Evolutionary conservation across 768 basidiomycete genomes (phyloP), one percentile per base, ranked within the genome.

Genomic region (Termitomyces sp.): DNA sequence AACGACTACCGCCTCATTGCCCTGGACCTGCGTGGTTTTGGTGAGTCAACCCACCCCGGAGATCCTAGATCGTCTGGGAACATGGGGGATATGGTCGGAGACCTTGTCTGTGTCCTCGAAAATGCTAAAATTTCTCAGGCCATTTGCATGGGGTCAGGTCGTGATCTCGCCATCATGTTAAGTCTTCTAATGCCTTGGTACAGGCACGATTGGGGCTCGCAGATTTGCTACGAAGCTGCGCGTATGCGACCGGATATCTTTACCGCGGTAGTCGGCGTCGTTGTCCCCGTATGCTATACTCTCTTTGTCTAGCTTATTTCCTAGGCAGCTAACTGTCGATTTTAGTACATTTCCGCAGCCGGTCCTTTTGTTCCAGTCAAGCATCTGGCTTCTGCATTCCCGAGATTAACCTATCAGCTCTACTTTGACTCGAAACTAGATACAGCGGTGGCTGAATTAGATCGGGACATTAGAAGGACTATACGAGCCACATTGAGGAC

Each of bases 161-260:
- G 22, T 10, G 18, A 35, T 10, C 24, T 46, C 48, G 55, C 42
- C 28, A 53, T 12, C 7, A n/a, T 1, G 30, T 30, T 30, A 30
- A 30, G 30, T 30, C 30, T 30, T 6, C 30, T 30, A 6, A 30
- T 6, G 30, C 30, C 6, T 30, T 30, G 7, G 38, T 7, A 16
- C 35, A 88, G 87, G 13, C 89, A 91, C 63, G 89, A 91, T 60
- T 91, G 89, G 89, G 89, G 89, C 40, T 73, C 86, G 1, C 76
- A 80, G 53, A 58, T 82, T 3, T 89, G 88, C 60, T 86, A 84
- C 63, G 86, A 90, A 67, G 82, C 85, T 12, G 86, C 84, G 1
- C 79, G 88, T 16, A 75, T 79, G 72, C 74, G 86, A 18, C 89
- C 88, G 0, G 88, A 90, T 61, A 67, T 84, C 3, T 81, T 89